phyloP scores from a whole-genome alignment of 768 basidiomycete species.

The Leucocoprinus birnbaumii region DNA sequence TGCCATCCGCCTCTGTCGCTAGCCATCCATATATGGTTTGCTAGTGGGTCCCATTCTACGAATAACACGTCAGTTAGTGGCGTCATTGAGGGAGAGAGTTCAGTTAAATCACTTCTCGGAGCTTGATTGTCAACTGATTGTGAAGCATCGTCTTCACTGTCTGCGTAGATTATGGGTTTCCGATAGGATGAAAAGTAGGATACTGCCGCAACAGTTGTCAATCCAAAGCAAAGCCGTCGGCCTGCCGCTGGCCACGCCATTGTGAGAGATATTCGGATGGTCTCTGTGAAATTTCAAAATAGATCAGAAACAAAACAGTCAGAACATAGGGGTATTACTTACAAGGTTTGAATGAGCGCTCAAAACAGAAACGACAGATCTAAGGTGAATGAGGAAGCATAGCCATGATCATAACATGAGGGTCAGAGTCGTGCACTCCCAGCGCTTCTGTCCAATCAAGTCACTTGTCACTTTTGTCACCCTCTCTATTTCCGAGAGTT shows the following conservation, averaged over 20 bases:
- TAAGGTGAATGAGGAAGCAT: background rate
- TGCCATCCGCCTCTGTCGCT: background rate
- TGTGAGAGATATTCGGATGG: no score
- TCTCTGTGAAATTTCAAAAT: no score
- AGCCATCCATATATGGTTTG: background rate
- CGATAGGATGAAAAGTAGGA: background rate
- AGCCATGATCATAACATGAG: background rate
- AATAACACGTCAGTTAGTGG: background rate
- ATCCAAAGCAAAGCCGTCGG: background rate
- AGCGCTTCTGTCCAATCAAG: background rate
- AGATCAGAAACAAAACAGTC: no score
- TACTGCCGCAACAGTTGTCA: background rate
- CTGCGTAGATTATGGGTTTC: background rate
- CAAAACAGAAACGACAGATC: background rate
- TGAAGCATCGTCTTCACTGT: background rate
- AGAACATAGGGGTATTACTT: background rate
- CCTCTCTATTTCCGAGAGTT: no score
- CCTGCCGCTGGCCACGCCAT: background rate
- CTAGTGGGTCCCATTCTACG: background rate
- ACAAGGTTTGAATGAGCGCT: background rate
- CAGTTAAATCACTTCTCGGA: background rate
- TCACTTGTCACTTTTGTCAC: no score
- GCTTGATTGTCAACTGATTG: background rate
- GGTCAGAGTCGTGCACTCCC: background rate
- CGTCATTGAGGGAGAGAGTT: background rate